Evolutionary conservation across 164 flowering plant genomes (phyloP).

Genomic region (Stephania cephalantha): DNA sequence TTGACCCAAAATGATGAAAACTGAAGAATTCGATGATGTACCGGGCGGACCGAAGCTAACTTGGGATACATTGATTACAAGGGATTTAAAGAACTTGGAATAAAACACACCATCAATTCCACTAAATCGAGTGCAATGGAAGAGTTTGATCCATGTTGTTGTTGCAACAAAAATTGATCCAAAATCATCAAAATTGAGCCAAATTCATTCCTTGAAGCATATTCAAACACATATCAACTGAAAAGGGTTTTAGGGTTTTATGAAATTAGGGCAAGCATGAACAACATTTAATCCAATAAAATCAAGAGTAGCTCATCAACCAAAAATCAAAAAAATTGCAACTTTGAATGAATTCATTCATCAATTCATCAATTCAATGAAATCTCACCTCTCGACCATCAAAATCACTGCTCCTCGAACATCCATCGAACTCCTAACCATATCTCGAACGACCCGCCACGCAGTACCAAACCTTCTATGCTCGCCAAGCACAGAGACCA

Average conservation of each 20-base stretch:
- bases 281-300: not conserved
- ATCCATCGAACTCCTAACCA: conserved; percentile 31
- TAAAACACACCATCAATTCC: too few species aligned
- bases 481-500: conserved; percentile 70
- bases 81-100: too few species aligned
- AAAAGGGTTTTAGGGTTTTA: not conserved
- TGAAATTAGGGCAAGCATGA: not conserved
- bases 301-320: not conserved
- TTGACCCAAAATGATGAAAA: too few species aligned
- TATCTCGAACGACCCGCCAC: conserved; percentile 63
- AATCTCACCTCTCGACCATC: conserved; percentile 66
- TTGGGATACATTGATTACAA: too few species aligned
- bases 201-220: too few species aligned
- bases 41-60: too few species aligned
- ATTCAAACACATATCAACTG: not conserved
- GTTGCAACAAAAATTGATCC: too few species aligned
- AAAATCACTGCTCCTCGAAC: conserved; percentile 46
- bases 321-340: not conserved
- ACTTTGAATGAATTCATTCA: not conserved
- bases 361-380: not conserved
- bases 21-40: too few species aligned
- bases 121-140: too few species aligned
- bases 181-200: too few species aligned
- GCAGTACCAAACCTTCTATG: conserved; percentile 56
- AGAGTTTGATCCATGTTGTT: too few species aligned